A percentile compares a stretch with the other conserved stretches of the same genome.
Conservation (phyloP, 495 filamentous ascomycete species). For the Stereocaulon alpinum region DNA sequence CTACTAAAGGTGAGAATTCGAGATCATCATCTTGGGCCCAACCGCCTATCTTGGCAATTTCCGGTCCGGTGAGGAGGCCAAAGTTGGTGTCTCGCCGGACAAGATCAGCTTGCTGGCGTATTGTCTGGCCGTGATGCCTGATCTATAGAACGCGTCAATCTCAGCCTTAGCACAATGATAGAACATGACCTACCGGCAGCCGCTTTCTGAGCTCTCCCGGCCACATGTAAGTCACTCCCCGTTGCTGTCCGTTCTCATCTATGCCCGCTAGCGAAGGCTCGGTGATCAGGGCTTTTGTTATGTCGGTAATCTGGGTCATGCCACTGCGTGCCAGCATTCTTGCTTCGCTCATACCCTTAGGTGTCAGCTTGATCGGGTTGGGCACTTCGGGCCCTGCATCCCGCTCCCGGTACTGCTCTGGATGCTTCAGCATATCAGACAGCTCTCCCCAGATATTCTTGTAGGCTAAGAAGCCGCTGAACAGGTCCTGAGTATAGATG, state of each 20-base stretch:
- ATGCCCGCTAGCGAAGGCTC: conserved; percentile 9
- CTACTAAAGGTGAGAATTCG: conserved; percentile 10
- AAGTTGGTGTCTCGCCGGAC: conserved; percentile 12
- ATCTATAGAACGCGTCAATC: not conserved
- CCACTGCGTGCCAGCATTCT: conserved; percentile 12
- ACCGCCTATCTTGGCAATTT: conserved; percentile 6
- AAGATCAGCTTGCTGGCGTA: conserved; percentile 14
- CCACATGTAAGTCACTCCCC: conserved; percentile 8
- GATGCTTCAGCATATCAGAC: conserved; percentile 15
- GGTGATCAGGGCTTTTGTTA: conserved; percentile 15
- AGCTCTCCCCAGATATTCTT: conserved; percentile 17
- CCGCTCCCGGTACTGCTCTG: conserved; percentile 12
- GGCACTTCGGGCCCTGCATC: conserved; percentile 9
- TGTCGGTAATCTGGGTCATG: conserved; percentile 16
- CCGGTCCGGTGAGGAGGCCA: conserved; percentile 6
- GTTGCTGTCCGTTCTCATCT: conserved; percentile 12
- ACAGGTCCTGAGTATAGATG: conserved; percentile 28
- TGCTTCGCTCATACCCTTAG: conserved; percentile 7
- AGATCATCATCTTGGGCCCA: conserved; percentile 13
- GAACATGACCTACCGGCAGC: conserved; percentile 1
- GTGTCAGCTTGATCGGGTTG: conserved; percentile 9
- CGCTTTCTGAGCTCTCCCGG: conserved; percentile 14
- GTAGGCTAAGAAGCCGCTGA: conserved; percentile 29
- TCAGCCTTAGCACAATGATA: not conserved
- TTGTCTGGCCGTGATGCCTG: conserved; percentile 12